Conservation (phyloP, 169 alveolate species). For the Plasmodium yoelii region DNA sequence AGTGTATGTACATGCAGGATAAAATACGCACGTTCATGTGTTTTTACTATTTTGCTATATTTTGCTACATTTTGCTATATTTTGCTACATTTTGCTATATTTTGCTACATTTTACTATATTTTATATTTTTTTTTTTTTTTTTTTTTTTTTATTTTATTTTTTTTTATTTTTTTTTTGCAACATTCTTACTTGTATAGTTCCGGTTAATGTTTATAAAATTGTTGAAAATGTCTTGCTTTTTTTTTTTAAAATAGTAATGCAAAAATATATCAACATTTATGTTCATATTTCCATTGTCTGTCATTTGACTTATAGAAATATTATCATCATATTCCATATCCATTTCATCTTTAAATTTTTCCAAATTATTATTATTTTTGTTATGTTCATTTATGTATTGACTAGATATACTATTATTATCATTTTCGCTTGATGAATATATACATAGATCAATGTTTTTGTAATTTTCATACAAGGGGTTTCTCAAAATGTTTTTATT, state of each 20-base stretch:
- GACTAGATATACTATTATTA: constrained; percentile 5
- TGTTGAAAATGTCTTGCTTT: constrained; percentile 63
- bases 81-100: no score
- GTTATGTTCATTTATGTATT: not conserved
- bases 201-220: constrained; percentile 62
- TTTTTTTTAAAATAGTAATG: constrained; percentile 67
- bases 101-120: no score
- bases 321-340: constrained; percentile 21
- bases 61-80: no score
- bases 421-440: constrained; percentile 68
- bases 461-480: constrained; percentile 36
- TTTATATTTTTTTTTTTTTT: no score
- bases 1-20: not conserved
- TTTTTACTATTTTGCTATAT: no score
- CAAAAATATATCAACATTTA: constrained; percentile 57
- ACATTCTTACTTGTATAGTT: constrained; percentile 34
- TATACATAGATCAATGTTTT: constrained; percentile 25
- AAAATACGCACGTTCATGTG: no score
- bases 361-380: not conserved
- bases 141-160: no score
- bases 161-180: not conserved
- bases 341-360: not conserved
- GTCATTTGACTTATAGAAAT: constrained; percentile 52
- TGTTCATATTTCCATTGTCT: constrained; percentile 71
- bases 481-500: not conserved